A percentile compares a stretch with the other conserved stretches of the same genome.
Conservation (phyloP, 805 yeast species). For the Candida incommunis region DNA sequence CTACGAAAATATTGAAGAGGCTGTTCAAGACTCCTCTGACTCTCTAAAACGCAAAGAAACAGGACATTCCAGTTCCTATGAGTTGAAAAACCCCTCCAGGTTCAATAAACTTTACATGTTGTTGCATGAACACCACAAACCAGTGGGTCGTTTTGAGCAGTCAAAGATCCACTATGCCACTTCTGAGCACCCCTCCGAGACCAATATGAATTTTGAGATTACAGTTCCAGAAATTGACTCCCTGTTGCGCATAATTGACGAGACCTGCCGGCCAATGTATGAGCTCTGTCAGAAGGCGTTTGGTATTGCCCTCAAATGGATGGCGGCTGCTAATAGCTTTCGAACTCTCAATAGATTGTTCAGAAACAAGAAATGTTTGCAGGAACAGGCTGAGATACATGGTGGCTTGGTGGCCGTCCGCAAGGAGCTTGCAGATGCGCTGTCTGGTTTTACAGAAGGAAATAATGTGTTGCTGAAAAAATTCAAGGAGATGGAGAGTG, state of each 20-base stretch:
- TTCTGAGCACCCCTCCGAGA: not conserved
- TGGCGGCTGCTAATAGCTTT: not conserved
- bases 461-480: slow-evolving; percentile 2
- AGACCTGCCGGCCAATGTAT: not conserved
- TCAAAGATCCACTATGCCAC: not conserved
- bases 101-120: not conserved
- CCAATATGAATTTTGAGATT: not conserved
- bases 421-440: not conserved
- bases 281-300: not conserved
- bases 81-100: not conserved
- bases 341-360: not conserved
- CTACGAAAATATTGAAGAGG: not conserved
- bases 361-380: not conserved
- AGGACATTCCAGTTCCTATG: not conserved
- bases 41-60: not conserved
- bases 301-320: not conserved
- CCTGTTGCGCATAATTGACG: not conserved
- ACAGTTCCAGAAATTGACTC: not conserved
- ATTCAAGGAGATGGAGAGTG: slow-evolving; percentile 6
- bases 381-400: not conserved
- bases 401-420: not conserved
- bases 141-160: not conserved
- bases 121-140: not conserved
- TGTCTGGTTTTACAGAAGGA: slow-evolving; percentile 2
- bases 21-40: not conserved